Evolutionary conservation across 1,284 basidiomycete genomes (phyloP).

Genomic region (Wolfiporia cocos): DNA sequence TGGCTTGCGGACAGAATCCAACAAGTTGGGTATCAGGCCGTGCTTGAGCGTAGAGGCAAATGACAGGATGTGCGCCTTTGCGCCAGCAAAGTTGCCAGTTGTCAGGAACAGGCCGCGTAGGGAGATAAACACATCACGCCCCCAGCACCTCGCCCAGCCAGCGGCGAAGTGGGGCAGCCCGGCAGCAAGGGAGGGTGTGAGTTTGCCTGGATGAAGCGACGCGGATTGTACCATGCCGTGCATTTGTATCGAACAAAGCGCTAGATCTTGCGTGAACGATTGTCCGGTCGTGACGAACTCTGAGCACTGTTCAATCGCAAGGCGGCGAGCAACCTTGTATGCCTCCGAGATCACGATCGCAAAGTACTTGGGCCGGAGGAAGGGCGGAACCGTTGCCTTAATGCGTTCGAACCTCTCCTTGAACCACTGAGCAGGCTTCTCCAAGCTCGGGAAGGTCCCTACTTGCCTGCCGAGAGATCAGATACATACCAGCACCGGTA

Average conservation of each 20-base stretch:
- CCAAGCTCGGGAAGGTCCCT: conserved; percentile 60
- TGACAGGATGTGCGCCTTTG: conserved; percentile 83
- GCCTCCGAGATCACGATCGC: conserved; percentile 84
- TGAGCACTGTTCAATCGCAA: conserved; percentile 80
- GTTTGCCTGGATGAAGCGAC: conserved; percentile 67
- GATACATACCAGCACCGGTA: conserved; percentile 2
- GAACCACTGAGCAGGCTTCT: conserved; percentile 74
- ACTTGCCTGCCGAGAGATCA: conserved; percentile 48
- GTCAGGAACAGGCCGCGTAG: conserved; percentile 88
- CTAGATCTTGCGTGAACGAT: conserved; percentile 85
- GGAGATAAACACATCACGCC: conserved; percentile 95
- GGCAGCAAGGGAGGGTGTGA: conserved; percentile 84
- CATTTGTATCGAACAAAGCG: conserved; percentile 87
- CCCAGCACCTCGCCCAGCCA: conserved; percentile 94
- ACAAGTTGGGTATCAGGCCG: conserved; percentile 88
- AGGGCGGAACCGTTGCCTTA: conserved; percentile 68
- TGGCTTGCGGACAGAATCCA: conserved; percentile 82
- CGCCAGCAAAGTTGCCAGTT: conserved; percentile 84
- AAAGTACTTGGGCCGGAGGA: conserved; percentile 92
- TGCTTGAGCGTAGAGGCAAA: conserved; percentile 86
- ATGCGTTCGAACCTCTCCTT: conserved; percentile 79
- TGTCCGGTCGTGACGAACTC: conserved; percentile 83
- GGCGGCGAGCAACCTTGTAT: conserved; percentile 81
- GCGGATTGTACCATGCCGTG: conserved; percentile 85
- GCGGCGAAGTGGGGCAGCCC: conserved; percentile 90